A percentile compares a stretch with the other conserved stretches of the same genome.
These are phyloP conservation scores for Flaveria brownii DNA, from an alignment of 129 eudicot genomes.

Conservation along the genomic window DNA sequence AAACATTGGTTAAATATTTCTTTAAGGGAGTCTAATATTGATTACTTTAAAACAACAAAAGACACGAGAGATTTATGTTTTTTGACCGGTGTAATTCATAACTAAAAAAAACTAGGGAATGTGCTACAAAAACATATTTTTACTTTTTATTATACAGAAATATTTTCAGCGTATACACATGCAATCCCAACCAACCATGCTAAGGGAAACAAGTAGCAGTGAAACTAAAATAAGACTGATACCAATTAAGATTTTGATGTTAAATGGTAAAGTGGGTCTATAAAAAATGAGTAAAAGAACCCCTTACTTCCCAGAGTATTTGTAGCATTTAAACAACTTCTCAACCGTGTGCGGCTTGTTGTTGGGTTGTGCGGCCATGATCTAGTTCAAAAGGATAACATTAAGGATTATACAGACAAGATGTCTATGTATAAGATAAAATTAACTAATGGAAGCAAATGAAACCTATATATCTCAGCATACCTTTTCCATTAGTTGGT, in stretches of 20 bases:
- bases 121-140: too few species aligned
- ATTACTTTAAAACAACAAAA: too few species aligned
- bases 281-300: neutral
- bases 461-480: neutral
- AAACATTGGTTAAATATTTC: neutral
- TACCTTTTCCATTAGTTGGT: constrained; percentile 54
- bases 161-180: neutral
- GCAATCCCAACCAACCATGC: neutral
- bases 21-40: too few species aligned
- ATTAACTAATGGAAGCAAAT: neutral
- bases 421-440: neutral
- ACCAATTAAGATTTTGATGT: neutral
- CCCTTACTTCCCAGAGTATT: constrained; percentile 54
- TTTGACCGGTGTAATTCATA: too few species aligned
- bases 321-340: constrained; percentile 62
- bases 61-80: too few species aligned
- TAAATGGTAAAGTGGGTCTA: neutral
- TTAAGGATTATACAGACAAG: neutral
- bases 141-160: too few species aligned
- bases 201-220: neutral
- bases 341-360: constrained; percentile 48
- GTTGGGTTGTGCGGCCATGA: constrained; percentile 56
- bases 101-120: too few species aligned
- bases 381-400: constrained; percentile 36
- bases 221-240: neutral